Evolutionary conservation across 176 grass and related monocot genomes (phyloP).

Genomic region (Ensete glaucum): DNA sequence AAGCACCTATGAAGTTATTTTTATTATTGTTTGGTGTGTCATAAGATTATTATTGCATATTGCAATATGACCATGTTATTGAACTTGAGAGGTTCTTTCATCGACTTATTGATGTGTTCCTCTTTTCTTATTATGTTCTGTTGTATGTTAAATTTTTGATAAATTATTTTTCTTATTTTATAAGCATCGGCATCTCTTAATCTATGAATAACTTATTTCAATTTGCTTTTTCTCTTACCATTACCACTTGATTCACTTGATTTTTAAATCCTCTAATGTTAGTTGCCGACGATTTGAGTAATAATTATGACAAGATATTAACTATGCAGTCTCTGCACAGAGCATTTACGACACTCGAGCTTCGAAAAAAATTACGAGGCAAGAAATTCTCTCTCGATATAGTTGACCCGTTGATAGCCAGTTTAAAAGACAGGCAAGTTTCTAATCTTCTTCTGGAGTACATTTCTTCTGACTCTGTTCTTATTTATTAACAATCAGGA

Average conservation of each 20-base stretch:
- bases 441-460: slow-evolving; percentile 1
- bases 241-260: neutral
- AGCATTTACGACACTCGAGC: slow-evolving; percentile 65
- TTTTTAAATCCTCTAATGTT: neutral
- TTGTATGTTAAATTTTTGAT: neutral
- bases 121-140: neutral
- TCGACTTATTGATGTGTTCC: neutral
- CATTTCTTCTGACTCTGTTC: neutral
- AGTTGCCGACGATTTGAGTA: neutral
- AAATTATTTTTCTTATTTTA: neutral
- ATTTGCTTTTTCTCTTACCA: neutral
- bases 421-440: slow-evolving; percentile 48
- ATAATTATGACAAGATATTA: neutral
- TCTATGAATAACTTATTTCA: neutral
- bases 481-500: slow-evolving; percentile 11
- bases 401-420: slow-evolving; percentile 52
- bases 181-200: neutral
- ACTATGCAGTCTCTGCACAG: slow-evolving; percentile 32
- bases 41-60: neutral
- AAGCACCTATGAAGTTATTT: neutral
- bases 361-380: slow-evolving; percentile 66
- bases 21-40: neutral
- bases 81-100: neutral
- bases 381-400: slow-evolving; percentile 51
- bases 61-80: neutral